Evolutionary conservation across 1,284 basidiomycete genomes (phyloP).

Genomic region (Cystobasidiaceae sp.): DNA sequence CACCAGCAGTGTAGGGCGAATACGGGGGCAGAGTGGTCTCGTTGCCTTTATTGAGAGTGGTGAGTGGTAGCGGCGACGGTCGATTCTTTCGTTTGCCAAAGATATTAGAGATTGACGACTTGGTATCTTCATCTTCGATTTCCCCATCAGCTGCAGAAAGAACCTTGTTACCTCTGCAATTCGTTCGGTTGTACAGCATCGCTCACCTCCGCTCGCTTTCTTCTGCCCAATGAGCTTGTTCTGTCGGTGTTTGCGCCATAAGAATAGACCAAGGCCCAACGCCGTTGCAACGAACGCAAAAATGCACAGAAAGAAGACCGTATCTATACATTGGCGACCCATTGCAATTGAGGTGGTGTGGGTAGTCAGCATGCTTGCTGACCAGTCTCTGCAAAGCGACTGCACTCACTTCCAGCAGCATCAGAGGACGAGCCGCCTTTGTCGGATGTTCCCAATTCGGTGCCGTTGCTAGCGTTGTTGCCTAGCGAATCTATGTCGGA

Average conservation of each 20-base stretch:
- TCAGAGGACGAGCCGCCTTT: neutral
- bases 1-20: conserved; percentile 14
- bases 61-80: conserved; percentile 14
- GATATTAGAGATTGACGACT: neutral
- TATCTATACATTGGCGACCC: conserved; percentile 4
- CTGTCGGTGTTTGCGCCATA: conserved; percentile 22
- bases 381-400: neutral
- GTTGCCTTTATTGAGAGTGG: neutral
- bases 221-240: neutral
- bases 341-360: neutral
- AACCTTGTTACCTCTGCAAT: neutral
- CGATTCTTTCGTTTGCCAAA: conserved; percentile 12
- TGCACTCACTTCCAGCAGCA: neutral
- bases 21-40: conserved; percentile 25
- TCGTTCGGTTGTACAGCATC: neutral
- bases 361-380: neutral
- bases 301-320: conserved; percentile 26
- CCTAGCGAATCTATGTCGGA: neutral
- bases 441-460: too few species aligned
- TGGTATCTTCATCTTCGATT: neutral
- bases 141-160: neutral
- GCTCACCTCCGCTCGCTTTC: neutral
- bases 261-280: conserved; percentile 12
- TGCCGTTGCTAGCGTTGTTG: too few species aligned
- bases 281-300: conserved; percentile 19